Base-by-base conservation (phyloP, 2,329 filamentous ascomycete genomes). In the Lomentospora prolificans region DNA sequence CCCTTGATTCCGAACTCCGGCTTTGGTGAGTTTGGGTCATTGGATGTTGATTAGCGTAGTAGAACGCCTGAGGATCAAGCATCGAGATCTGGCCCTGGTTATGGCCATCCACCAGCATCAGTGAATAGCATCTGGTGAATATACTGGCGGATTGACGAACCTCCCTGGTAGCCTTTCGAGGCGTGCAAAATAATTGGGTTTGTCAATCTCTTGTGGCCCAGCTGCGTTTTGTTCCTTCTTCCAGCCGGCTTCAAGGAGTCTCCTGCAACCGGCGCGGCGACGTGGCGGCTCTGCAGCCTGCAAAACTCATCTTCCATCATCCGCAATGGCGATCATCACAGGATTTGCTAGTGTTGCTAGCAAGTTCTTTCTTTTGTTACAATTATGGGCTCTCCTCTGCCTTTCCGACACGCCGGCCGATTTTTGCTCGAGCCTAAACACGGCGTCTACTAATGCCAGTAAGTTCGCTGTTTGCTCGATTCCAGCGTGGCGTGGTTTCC, bases 361-460 rank as follows among this genome's bases (percentile, higher is more conserved):
- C 30, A 51, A 31, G 14, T n/a, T 33, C 28, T n/a, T 48, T 8
- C 53, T 55, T 10, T 14, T 48, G 10, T n/a, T 36, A 39, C 55
- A 52, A 31, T 39, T 56, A 52, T 56, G 55, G 50, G 22, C 55
- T 22, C 33, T 28, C 10, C 7, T 52, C 25, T 51, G 30, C 50
- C n/a, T 48, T n/a, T 50, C 48, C 7, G 30, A 52, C 8, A 56
- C 51, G 17, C 22, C 55, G 56, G 57, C 58, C 56, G 61, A 59
- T 53, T 64, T 52, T 48, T 63, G 51, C 60, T 61, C 44, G 57
- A 71, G 60, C 33, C 60, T 74, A 51, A 78, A 79, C 60, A 79
- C 76, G 1, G 75, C 67, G 14, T 64, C 65, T 12, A 72, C 67
- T 27, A 50, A 57, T 55, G 65, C 64, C n/a, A 73, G 75, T 77